These are phyloP conservation scores for Solanum hybrid DNA, from an alignment of 305 asterid species.

Conservation along the genomic window DNA sequence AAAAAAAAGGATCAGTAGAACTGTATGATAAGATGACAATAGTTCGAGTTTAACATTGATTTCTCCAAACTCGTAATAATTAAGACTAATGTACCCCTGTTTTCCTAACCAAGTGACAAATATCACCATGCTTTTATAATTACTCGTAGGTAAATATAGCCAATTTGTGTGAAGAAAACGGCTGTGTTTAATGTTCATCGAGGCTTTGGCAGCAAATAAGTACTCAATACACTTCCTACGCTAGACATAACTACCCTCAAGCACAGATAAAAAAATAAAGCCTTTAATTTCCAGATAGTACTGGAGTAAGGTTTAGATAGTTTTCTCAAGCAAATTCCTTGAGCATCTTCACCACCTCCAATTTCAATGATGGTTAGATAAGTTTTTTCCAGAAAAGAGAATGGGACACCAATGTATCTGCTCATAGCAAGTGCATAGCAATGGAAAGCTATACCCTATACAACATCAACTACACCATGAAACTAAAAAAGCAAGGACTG, in stretches of 20 bases:
- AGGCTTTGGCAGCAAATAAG: not conserved
- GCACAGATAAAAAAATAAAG: not conserved
- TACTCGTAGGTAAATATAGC: not conserved
- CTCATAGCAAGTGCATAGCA: not conserved
- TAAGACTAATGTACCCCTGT: not conserved
- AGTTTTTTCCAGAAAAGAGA: not conserved
- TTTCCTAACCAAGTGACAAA: not conserved
- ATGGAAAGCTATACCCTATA: not conserved
- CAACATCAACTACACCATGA: not conserved
- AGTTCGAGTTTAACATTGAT: not conserved
- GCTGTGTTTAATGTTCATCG: not conserved
- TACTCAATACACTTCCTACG: not conserved
- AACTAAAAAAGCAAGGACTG: not conserved
- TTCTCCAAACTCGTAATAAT: not conserved
- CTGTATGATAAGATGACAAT: not conserved
- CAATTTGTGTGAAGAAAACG: not conserved
- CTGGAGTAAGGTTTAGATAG: not conserved
- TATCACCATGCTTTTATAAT: not conserved
- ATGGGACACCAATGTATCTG: not conserved
- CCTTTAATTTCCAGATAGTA: not conserved
- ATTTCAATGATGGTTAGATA: not conserved
- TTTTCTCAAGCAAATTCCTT: not conserved
- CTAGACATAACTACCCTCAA: not conserved
- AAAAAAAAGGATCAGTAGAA: not conserved
- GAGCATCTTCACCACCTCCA: not conserved